These are phyloP conservation scores for Exserohilum turcica DNA, from an alignment of 2,329 filamentous ascomycete species.

Conservation along the genomic window DNA sequence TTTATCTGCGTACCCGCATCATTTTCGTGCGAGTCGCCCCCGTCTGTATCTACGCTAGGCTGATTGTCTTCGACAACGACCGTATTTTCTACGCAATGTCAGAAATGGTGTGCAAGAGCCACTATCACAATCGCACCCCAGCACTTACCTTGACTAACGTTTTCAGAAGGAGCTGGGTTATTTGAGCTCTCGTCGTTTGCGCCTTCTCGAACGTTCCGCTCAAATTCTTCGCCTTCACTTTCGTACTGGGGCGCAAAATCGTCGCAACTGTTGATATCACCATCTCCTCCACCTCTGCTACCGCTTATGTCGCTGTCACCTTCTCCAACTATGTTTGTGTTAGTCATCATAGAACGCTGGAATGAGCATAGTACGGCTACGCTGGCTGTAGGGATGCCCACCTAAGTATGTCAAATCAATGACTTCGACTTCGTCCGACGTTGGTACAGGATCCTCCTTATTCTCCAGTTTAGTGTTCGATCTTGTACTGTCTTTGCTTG, in stretches of 20 bases:
- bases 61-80: conserved; percentile 18
- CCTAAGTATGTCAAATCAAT: conserved; percentile 16
- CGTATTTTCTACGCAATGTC: conserved; percentile 18
- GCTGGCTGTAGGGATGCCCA: conserved; percentile 14
- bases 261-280: conserved; percentile 8
- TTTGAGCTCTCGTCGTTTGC: conserved; percentile 11
- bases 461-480: conserved; percentile 9
- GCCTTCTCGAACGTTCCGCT: conserved; percentile 7
- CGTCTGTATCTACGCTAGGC: conserved; percentile 6
- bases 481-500: conserved; percentile 6
- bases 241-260: conserved; percentile 3
- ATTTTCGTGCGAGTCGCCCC: conserved; percentile 9
- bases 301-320: conserved; percentile 10
- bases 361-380: conserved; percentile 2
- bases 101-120: conserved; percentile 15
- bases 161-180: conserved; percentile 14
- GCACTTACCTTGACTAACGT: conserved; percentile 18
- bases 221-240: conserved; percentile 4
- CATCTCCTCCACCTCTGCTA: conserved; percentile 6
- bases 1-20: conserved; percentile 11
- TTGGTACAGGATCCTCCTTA: conserved; percentile 9
- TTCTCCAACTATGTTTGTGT: conserved; percentile 12
- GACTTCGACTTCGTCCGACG: conserved; percentile 9
- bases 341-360: conserved; percentile 13
- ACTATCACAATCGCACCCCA: conserved; percentile 4